Base-by-base conservation (phyloP, 1,284 basidiomycete genomes). In the Pholiota adiposa region DNA sequence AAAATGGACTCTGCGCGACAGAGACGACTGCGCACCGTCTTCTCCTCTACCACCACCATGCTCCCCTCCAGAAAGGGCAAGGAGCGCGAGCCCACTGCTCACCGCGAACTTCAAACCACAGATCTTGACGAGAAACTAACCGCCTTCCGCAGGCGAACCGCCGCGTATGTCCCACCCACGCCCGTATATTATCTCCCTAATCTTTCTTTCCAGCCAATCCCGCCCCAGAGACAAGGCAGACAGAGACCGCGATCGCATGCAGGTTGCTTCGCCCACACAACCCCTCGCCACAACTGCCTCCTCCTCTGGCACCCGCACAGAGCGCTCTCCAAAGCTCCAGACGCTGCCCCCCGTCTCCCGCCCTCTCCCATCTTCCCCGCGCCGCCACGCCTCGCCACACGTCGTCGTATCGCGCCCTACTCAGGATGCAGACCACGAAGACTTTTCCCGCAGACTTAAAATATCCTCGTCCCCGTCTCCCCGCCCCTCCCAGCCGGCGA, bases 41-140 rank as follows among this genome's bases (percentile, higher is more conserved):
- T 59, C 61, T 56, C 56, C 51, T 63, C 63, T 61, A 46, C 62
- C 55, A 54, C 53, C 48, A 51, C 62, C n/a, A 68, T 68, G 63
- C 62, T 61, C 58, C 68, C 69, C 46, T 67, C 70, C 1, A 66
- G 73, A 53, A 76, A 75, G 69, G 69, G 67, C 62, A 77, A 73
- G 65, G 74, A 76, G 61, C 73, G 75, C 58, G 75, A 75, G 54
- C 58, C 69, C 16, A 36, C 59, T 31, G 56, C 52, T 3, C 56
- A 64, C 38, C 59, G 63, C 59, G 73, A 74, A 38, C 72, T 79
- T 5, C 78, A 83, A 51, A 79, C 84, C 2, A 87, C 87, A 0
- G 88, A 92, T 73, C 71, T 93, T 41, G 88, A 86, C 59, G 84
- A 90, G 70, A 82, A 80, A 63, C 77, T 92, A 40, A 79, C 86